Conservation (phyloP, 1,284 basidiomycete genomes). For the Spongiforma sp. region DNA sequence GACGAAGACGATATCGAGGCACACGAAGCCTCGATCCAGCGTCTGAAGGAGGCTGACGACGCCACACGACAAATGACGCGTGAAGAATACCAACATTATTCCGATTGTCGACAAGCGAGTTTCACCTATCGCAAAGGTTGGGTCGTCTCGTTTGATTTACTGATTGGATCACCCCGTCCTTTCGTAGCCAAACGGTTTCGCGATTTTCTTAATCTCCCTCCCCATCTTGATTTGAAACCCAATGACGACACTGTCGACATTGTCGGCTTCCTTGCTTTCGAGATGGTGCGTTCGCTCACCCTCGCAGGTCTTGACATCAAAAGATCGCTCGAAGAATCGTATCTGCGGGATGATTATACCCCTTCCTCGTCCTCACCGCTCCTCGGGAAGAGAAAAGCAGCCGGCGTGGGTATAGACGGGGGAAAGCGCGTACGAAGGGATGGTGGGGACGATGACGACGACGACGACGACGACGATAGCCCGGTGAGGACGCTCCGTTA, state of each 20-base stretch:
- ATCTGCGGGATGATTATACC: constrained; percentile 54
- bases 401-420: constrained; percentile 45
- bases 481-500: constrained; percentile 60
- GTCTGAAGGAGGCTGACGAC: constrained; percentile 94
- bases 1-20: constrained; percentile 97
- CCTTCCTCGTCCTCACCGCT: constrained; percentile 51
- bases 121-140: constrained; percentile 96
- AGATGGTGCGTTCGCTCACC: constrained; percentile 94
- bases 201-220: constrained; percentile 92
- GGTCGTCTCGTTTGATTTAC: too few species aligned
- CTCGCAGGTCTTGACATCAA: constrained; percentile 86
- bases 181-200: constrained; percentile 87
- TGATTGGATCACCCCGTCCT: too few species aligned
- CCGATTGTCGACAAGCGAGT: constrained; percentile 95
- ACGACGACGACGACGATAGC: constrained; percentile 61
- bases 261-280: constrained; percentile 95
- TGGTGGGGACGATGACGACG: constrained; percentile 56
- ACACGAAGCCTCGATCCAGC: constrained; percentile 90
- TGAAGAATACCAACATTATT: constrained; percentile 98
- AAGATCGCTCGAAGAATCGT: constrained; percentile 61
- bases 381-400: constrained; percentile 72
- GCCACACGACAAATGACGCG: constrained; percentile 95
- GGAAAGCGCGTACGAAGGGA: constrained; percentile 64
- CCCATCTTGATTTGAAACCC: constrained; percentile 88
- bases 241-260: constrained; percentile 98